These are phyloP conservation scores for Termitomyces sp. DNA, from an alignment of 768 basidiomycete species.

Conservation along the genomic window DNA sequence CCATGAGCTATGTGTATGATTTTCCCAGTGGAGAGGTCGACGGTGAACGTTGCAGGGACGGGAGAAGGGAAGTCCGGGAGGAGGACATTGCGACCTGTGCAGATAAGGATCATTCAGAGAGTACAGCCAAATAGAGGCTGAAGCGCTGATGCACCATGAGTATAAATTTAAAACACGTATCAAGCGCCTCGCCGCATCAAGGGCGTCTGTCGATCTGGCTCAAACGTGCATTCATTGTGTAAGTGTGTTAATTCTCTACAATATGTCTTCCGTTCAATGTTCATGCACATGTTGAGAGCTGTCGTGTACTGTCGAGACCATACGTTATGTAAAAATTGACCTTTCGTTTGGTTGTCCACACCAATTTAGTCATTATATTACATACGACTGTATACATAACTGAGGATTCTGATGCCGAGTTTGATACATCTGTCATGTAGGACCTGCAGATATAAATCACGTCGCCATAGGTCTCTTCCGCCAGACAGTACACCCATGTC, in stretches of 20 bases:
- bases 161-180: not conserved
- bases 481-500: slow-evolving; percentile 13
- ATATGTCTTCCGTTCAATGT: not conserved
- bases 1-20: slow-evolving; percentile 43
- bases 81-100: slow-evolving; percentile 52
- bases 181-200: not conserved
- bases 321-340: not conserved
- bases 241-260: not conserved
- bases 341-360: not conserved
- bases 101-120: slow-evolving; percentile 21
- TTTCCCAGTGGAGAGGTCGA: slow-evolving; percentile 52
- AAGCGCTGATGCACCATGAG: not conserved
- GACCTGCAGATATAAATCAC: not conserved
- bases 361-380: not conserved
- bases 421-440: slow-evolving; percentile 6
- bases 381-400: not conserved
- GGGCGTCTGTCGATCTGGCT: not conserved
- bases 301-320: not conserved
- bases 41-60: slow-evolving; percentile 60
- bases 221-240: not conserved
- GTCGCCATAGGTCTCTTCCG: not conserved
- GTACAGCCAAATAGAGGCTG: not conserved
- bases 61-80: slow-evolving; percentile 44
- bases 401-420: slow-evolving; percentile 1
- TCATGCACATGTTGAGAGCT: not conserved